Percentiles rank a stretch among this genome's conserved stretches.
Conservation (phyloP, 2,329 filamentous ascomycete genomes). For the Simplicillium aogashimaense region DNA sequence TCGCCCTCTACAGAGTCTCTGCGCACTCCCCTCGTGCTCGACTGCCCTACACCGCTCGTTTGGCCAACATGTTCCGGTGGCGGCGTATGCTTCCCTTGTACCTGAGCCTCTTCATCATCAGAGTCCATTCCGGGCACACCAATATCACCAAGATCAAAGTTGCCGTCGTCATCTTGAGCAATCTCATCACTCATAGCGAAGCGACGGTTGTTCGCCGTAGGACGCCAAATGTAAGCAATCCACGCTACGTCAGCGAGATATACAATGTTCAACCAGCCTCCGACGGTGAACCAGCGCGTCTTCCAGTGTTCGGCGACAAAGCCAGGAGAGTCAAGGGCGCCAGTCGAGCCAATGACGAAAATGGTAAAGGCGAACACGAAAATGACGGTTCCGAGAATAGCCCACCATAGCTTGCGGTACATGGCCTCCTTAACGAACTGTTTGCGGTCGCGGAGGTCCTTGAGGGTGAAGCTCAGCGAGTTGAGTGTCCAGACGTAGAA, state of each 20-base stretch:
- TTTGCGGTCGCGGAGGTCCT: constrained; percentile 89
- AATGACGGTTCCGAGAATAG: constrained; percentile 81
- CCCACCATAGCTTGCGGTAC: constrained; percentile 99
- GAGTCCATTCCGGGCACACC: constrained; percentile 61
- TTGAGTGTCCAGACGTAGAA: constrained; percentile 99
- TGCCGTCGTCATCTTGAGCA: constrained; percentile 92
- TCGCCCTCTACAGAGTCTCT: constrained; percentile 66
- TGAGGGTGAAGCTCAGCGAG: constrained; percentile 87
- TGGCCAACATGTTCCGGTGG: background rate
- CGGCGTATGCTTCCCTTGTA: background rate
- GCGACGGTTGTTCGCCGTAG: constrained; percentile 89
- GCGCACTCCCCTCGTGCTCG: constrained; percentile 24
- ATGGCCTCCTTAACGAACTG: constrained; percentile 88
- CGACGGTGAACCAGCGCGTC: constrained; percentile 91
- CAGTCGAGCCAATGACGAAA: constrained; percentile 93
- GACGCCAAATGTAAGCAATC: constrained; percentile 91
- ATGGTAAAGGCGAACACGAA: constrained; percentile 99
- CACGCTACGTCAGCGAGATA: constrained; percentile 91
- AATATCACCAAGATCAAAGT: constrained; percentile 89
- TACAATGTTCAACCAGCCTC: constrained; percentile 94
- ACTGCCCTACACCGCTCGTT: constrained; percentile 3
- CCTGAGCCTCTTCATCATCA: constrained; percentile 39
- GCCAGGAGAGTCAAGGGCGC: constrained; percentile 71
- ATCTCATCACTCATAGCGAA: constrained; percentile 99
- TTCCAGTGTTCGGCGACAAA: constrained; percentile 98